phyloP scores from a whole-genome alignment of 768 basidiomycete species.

The Termitomyces sp. region DNA sequence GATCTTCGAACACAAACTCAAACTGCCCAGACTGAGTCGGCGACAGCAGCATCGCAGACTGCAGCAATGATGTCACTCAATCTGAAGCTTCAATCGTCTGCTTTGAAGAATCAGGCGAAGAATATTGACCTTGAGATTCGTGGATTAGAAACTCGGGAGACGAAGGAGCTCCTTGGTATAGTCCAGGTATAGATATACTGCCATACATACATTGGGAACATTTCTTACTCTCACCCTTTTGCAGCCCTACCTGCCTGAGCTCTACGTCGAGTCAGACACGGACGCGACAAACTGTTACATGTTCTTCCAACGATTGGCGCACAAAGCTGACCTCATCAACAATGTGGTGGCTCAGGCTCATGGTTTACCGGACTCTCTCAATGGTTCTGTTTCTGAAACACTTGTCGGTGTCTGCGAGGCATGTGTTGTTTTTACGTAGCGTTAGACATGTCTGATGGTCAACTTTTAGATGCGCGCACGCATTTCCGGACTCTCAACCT shows the following conservation, averaged over 20 bases:
- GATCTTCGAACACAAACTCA: conserved; percentile 80
- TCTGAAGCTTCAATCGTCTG: conserved; percentile 89
- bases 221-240: conserved; percentile 2
- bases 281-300: conserved; percentile 88
- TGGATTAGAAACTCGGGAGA: conserved; percentile 81
- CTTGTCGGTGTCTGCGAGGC: conserved; percentile 97
- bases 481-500: conserved; percentile 72
- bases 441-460: neutral
- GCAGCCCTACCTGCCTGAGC: conserved; percentile 89
- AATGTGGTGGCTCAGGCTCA: conserved; percentile 79
- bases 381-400: conserved; percentile 74
- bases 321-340: conserved; percentile 87
- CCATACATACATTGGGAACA: neutral
- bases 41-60: conserved; percentile 80
- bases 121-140: conserved; percentile 87
- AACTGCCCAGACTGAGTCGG: conserved; percentile 79
- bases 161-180: conserved; percentile 75
- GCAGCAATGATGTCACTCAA: conserved; percentile 95
- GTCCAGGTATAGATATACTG: conserved; percentile 56
- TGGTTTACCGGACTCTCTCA: conserved; percentile 81
- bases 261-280: conserved; percentile 86
- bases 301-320: conserved; percentile 87
- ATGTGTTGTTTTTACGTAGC: conserved; percentile 15
- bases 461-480: conserved; percentile 72
- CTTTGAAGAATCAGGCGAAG: conserved; percentile 86